Evolutionary conservation across 2,329 filamentous ascomycete species (phyloP), one percentile per base, ranked within the genome.

Genomic region (Penicillium sp.): DNA sequence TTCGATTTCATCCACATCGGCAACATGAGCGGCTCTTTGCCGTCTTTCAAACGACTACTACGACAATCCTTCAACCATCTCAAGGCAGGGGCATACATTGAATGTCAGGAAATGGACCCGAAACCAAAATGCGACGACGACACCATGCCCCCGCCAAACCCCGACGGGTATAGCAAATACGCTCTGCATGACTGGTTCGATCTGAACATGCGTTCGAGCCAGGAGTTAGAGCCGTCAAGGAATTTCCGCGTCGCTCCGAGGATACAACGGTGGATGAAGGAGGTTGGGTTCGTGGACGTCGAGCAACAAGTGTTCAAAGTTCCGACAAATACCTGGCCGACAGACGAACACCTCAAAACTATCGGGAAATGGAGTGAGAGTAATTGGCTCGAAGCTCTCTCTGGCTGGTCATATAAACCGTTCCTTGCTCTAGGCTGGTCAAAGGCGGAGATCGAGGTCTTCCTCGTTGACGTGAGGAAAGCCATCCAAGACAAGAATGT

Each of bases 1-100:
- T 76, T 84, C 58, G 81, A 85, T 65, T 78, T 79, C 51, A 76
- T 86, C 49, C 82, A 84, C 65, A 75, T 79, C 2, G 75, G 79
- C 39, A 72, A 81, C 58, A 74, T 87, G 68, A 72, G 74, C 2
- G 83, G 83, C 18, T 75, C 77, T 42, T 78, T 85, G 54, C 66
- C 72, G 1, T 76, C 82, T 56, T 86, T 82, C 70, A 70, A 73
- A 18, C 67, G 75, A 9, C 67, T 86, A 6, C 76, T 86, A 51
- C 64, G 65, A 10, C 78, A 81, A 49, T 66, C 75, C 0, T 80
- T 69, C 53, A 67, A 68, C 46, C 76, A 81, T 50, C 66, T 82
- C 18, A 77, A 77, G 54, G 81, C 82, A 0, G 82, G 82, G 8
- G 78, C 77, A 3, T 83, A 67, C 54, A 51, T 73, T 13, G 73